phyloP scores from a whole-genome alignment of 805 yeast species.

The Starmerella ratchasimensis region DNA sequence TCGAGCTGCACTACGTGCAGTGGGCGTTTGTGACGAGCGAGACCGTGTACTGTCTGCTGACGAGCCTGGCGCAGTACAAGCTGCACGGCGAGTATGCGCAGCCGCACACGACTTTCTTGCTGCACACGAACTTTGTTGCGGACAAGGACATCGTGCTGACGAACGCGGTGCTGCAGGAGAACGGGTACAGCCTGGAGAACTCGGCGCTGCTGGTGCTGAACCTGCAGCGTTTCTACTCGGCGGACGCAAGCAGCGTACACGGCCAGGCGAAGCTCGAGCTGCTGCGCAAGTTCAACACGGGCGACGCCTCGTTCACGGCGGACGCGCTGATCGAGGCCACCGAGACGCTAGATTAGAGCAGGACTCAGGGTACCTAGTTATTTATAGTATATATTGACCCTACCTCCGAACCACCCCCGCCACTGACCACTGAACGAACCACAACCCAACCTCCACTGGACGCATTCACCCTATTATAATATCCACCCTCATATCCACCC shows the following conservation, averaged over 20 bases:
- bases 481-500: too few relatives aligned
- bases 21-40: slow-evolving; percentile 80
- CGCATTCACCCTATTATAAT: too few relatives aligned
- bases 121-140: slow-evolving; percentile 60
- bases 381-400: too few relatives aligned
- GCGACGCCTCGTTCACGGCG: slow-evolving; percentile 50
- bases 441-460: too few relatives aligned
- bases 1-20: slow-evolving; percentile 81
- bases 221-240: slow-evolving; percentile 42
- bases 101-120: slow-evolving; percentile 83
- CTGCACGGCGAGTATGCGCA: slow-evolving; percentile 82
- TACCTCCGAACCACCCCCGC: too few relatives aligned
- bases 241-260: slow-evolving; percentile 26
- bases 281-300: slow-evolving; percentile 55
- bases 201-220: slow-evolving; percentile 48
- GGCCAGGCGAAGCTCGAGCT: slow-evolving; percentile 41
- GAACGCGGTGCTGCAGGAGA: slow-evolving; percentile 68
- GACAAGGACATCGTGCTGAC: slow-evolving; percentile 56
- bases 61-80: slow-evolving; percentile 83
- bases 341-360: slow-evolving; percentile 55
- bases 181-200: slow-evolving; percentile 53
- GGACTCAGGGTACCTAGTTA: too few relatives aligned
- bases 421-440: too few relatives aligned
- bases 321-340: slow-evolving; percentile 59
- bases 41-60: slow-evolving; percentile 79